Base-by-base conservation (phyloP, 352 stramenopile species). In the Globisporangium iwayamae region DNA sequence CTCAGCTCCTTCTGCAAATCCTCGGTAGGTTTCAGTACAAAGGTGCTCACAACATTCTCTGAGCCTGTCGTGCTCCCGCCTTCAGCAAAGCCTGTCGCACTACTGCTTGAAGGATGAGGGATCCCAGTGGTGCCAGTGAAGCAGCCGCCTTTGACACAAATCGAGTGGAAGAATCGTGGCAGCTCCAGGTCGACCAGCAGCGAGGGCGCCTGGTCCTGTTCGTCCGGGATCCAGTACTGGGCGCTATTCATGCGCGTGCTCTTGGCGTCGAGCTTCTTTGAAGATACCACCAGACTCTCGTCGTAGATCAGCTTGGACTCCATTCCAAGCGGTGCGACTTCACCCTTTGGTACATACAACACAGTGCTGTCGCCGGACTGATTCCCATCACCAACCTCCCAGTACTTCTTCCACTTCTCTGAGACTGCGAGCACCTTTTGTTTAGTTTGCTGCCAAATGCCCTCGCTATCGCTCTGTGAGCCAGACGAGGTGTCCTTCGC, bases 111-210 rank as follows among this genome's bases (percentile, higher is more conserved):
- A 2, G 57, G 30, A 59, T 74, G 69, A 2, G 62, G 46, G 4
- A 68, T 18, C 4, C 34, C 51, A 20, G 3, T 57, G 6, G 43
- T 63, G 30, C 56, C 63, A 2, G 63, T 69, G 38, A 85, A 34
- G 14, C 74, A 78, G 11, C 82, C 83, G 48, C 86, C 85, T 39
- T 79, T 78, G n/a, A 93, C 70, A 28, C 45, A 62, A 32, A 95
- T 30, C 1, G 85, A 82, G 25, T 90, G 69, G 14, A 95, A 76
- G 56, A 85, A 81, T 6, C 81, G 74, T 10, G 85, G 81, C 22
- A 89, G 71, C 57, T 90, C 83, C 2, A 95, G 74, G 60, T 95
- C 86, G 7, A 95, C 70, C 9, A 87, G 70, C 2, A 91, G 38
- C 2, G 83, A 88, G 4, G 85, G 81, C 10, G 76, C 51, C 2